Conservation (phyloP, 192 early-diverging fungal genomes). For the Radiomyces spectabilis region DNA sequence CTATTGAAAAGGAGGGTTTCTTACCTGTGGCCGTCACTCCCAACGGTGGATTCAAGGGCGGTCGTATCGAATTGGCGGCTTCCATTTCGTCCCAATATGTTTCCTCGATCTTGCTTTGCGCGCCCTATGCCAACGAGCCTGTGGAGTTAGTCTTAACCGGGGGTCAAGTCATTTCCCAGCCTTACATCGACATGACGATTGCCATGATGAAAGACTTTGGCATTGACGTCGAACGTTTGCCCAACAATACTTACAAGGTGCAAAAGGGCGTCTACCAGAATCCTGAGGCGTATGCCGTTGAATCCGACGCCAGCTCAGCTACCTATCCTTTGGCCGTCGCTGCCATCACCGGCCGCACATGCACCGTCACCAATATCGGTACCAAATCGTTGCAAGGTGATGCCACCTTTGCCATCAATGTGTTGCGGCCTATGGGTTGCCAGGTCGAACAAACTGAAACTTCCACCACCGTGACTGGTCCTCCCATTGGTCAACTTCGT, state of each 20-base stretch:
- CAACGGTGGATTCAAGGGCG: slow-evolving; percentile 69
- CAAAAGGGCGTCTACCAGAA: slow-evolving; percentile 73
- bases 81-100: slow-evolving; percentile 97
- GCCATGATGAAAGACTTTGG: slow-evolving; percentile 98
- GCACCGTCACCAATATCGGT: slow-evolving; percentile 92
- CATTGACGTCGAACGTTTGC: slow-evolving; percentile 60
- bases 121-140: slow-evolving; percentile 79
- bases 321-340: slow-evolving; percentile 97
- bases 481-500: slow-evolving; percentile 56
- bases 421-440: slow-evolving; percentile 89
- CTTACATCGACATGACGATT: slow-evolving; percentile 99
- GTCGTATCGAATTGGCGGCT: slow-evolving; percentile 82
- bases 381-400: slow-evolving; percentile 89
- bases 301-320: slow-evolving; percentile 94
- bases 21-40: slow-evolving; percentile 83
- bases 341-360: slow-evolving; percentile 84
- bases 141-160: slow-evolving; percentile 81
- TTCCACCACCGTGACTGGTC: slow-evolving; percentile 87
- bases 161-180: slow-evolving; percentile 92
- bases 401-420: slow-evolving; percentile 83
- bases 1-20: slow-evolving; percentile 72
- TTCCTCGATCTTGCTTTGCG: slow-evolving; percentile 91
- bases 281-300: slow-evolving; percentile 80
- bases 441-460: slow-evolving; percentile 81
- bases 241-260: slow-evolving; percentile 79